Evolutionary conservation across 78 protist genomes (phyloP), one percentile per base, ranked within the genome.

Genomic region (Dictyostelium intermedium): DNA sequence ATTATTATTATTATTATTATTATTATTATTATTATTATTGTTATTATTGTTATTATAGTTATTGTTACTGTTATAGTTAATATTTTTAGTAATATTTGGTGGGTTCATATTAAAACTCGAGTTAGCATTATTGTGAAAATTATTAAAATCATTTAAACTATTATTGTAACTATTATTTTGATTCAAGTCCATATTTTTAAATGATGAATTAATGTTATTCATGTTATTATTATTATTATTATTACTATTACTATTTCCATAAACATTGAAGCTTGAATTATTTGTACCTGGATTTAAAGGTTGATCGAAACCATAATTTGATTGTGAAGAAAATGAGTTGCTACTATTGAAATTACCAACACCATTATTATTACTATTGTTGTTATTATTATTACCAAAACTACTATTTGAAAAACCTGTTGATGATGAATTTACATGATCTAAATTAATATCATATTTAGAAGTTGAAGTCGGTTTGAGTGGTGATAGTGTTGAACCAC

Each of bases 91-190:
- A 37, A 27, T 37, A 73, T 32, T 73, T 27, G 30, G n/a, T 18
- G 43, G 39, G 18, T 35, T 73, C 47, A 69, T 84, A 35, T 61
- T 32, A 32, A 27, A 43, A 14, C 14, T 84, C 5, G 16, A 16
- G 47, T 84, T 84, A 66, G n/a, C 77, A 25, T 34, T 70, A 60
- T 86, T 86, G 20, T 85, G 20, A 0, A 43, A 66, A 43, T 45
- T 69, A 72, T 70, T 84, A 43, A 70, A 41, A 41, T 86, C 45
- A 56, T 76, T 60, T 18, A 32, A 53, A 39, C 61, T 86, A 37
- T 47, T 73, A 41, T 76, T 76, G 27, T 45, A 13, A 34, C 25
- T 37, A 77, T 86, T 76, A 60, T 76, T 77, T 37, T 37, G 41
- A 23, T 74, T 30, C 5, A 74, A 37, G 32, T 77, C 45, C 50